Evolutionary conservation across 2,329 filamentous ascomycete genomes (phyloP).

Genomic region (Botrytis hyacinthi): DNA sequence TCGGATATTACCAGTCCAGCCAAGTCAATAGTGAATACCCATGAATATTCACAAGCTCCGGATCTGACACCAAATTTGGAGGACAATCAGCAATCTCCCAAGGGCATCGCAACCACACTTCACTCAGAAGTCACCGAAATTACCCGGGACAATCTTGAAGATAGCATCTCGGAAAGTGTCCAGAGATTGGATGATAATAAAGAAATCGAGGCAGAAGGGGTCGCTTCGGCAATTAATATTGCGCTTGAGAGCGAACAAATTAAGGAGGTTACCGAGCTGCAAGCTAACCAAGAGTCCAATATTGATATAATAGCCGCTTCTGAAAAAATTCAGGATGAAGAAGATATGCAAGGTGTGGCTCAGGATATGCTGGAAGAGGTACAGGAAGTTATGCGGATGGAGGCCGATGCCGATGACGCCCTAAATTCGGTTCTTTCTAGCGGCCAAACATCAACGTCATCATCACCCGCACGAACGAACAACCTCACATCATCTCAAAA

Average conservation of each 20-base stretch:
- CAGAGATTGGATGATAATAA: not conserved
- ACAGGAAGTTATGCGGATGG: not conserved
- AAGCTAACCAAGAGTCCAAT: not conserved
- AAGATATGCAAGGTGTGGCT: not conserved
- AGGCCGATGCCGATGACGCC: not conserved
- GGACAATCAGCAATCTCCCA: not conserved
- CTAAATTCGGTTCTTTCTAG: conserved; percentile 1
- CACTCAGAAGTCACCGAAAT: not conserved
- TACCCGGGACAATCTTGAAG: not conserved
- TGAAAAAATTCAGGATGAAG: not conserved
- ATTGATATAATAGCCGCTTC: not conserved
- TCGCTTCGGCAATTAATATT: not conserved
- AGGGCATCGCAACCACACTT: not conserved
- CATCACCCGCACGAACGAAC: conserved; percentile 1
- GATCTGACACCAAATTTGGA: not conserved
- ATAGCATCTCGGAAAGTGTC: not conserved
- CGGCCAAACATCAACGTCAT: conserved; percentile 12
- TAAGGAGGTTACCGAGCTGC: not conserved
- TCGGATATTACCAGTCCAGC: conserved; percentile 5
- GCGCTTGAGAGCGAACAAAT: not conserved
- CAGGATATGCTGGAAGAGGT: not conserved
- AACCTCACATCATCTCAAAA: conserved; percentile 8
- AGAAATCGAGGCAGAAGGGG: not conserved
- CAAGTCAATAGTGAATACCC: not conserved
- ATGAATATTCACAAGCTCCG: not conserved